Percentiles rank a stretch among this genome's conserved stretches.
phyloP scores from a whole-genome alignment of 805 yeast genomes.

The Ogataea populi-albae region DNA sequence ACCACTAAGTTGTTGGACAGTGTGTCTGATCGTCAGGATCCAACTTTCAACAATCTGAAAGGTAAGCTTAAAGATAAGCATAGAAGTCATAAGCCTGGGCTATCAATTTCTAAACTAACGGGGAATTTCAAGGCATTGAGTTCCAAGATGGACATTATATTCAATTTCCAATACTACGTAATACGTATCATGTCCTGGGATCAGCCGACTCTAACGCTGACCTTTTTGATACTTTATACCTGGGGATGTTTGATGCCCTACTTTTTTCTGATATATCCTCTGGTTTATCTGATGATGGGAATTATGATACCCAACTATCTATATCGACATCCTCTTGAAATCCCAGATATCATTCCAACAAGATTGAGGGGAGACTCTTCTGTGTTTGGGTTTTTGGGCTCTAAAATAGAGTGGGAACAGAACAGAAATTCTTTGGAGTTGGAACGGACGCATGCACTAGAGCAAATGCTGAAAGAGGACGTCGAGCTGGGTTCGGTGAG shows the following conservation, averaged over 20 bases:
- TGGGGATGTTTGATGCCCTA: constrained; percentile 70
- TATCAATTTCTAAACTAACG: constrained; percentile 56
- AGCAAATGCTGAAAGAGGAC: constrained; percentile 9
- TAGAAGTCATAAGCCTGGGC: constrained; percentile 42
- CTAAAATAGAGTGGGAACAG: constrained; percentile 19
- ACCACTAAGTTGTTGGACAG: constrained; percentile 50
- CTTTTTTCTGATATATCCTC: constrained; percentile 60
- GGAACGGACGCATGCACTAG: constrained; percentile 9
- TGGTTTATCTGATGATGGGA: constrained; percentile 51
- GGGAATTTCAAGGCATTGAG: constrained; percentile 59
- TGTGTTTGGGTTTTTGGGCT: constrained; percentile 37
- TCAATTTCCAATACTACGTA: constrained; percentile 59
- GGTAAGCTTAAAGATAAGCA: constrained; percentile 43
- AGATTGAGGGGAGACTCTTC: constrained; percentile 51
- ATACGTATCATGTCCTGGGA: constrained; percentile 71
- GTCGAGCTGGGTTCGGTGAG: constrained; percentile 11
- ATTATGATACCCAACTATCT: constrained; percentile 70
- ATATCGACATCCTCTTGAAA: constrained; percentile 60
- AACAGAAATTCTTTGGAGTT: constrained; percentile 9
- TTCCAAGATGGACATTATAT: constrained; percentile 51
- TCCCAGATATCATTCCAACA: constrained; percentile 42
- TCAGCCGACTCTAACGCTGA: constrained; percentile 65
- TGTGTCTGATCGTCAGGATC: constrained; percentile 11
- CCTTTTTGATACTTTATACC: constrained; percentile 58
- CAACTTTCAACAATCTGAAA: constrained; percentile 32